Evolutionary conservation across 192 early-diverging fungal species (phyloP).

Genomic region (Linnemannia exigua): DNA sequence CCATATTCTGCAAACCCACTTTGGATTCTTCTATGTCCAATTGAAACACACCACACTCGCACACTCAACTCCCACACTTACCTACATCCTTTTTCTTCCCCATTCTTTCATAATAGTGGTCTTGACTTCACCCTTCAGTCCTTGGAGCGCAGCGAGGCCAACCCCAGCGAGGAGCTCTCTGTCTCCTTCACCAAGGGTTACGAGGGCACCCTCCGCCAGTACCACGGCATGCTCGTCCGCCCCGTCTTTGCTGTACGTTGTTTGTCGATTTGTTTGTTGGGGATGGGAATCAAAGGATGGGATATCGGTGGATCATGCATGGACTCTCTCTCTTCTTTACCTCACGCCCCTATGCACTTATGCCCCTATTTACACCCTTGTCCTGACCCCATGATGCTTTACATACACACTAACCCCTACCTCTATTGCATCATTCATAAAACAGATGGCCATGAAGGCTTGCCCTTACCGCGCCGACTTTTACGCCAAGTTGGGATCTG

Average conservation of each 20-base stretch:
- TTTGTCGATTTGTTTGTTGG: conserved; percentile 10
- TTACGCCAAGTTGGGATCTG: conserved; percentile 85
- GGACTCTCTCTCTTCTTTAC: not conserved
- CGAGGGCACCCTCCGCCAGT: conserved; percentile 75
- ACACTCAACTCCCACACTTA: not conserved
- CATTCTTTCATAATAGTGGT: conserved; percentile 62
- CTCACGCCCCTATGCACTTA: conserved; percentile 7
- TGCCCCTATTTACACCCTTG: not conserved
- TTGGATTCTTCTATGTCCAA: not conserved
- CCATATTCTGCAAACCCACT: not conserved
- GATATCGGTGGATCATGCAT: not conserved
- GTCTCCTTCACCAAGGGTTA: conserved; percentile 84
- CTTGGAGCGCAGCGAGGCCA: conserved; percentile 69
- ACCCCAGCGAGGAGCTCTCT: conserved; percentile 72
- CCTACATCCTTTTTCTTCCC: not conserved
- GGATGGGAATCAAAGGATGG: not conserved
- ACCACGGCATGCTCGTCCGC: conserved; percentile 78
- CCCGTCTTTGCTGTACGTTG: conserved; percentile 74
- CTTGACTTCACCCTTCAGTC: conserved; percentile 84
- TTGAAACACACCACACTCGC: not conserved
- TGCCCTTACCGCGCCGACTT: conserved; percentile 93
- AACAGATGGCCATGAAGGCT: conserved; percentile 89
- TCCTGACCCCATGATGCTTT: not conserved
- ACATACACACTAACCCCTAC: not conserved
- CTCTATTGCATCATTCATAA: not conserved